Evolutionary conservation across 208 protist genomes (phyloP), one percentile per base, ranked within the genome.

Genomic region (Trypanosoma lewisi): DNA sequence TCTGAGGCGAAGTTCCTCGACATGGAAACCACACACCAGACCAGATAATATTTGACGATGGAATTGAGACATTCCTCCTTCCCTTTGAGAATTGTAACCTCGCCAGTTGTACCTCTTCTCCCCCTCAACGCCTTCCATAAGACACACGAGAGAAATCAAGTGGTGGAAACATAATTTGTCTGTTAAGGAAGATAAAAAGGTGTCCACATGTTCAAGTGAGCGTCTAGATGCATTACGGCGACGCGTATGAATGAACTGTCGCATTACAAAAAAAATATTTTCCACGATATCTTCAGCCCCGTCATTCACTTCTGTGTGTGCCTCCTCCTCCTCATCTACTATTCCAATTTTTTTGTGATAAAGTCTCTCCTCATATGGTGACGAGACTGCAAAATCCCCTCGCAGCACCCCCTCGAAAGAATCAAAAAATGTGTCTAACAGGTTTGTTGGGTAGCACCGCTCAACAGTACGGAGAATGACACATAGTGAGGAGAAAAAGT

Each of bases 371-470:
- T 42, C 12, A 53, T 27, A 54, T 7, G n/a, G n/a, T 3, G 21
- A 42, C 17, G 16, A 53, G 2, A 44, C 31, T 39, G 0, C 19
- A 39, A 42, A 36, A n/a, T 42, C 52, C 31, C 7, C 27, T 21
- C 30, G 25, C 17, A 68, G 33, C 27, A 60, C 12, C 34, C 61
- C 50, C 16, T 68, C 63, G 19, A 68, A 25, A 4, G 52, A 60
- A 36, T 60, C 25, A 31, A 68, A 57, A 21, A 68, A 37, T 2
- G 39, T 23, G 8, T 41, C 7, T 2, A 60, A 41, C 25, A 61
- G 19, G 19, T 36, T 5, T 16, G 30, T n/a, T 16, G 49, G 27
- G 30, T 59, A 9, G 9, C 23, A 19, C 3, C 34, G 23, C 9
- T 60, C 25, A 45, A 68, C n/a, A 1, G 31, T 54, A 2, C 27